Evolutionary conservation across 2,329 filamentous ascomycete species (phyloP), one percentile per base, ranked within the genome.

Genomic region (Colletotrichum falcatum): DNA sequence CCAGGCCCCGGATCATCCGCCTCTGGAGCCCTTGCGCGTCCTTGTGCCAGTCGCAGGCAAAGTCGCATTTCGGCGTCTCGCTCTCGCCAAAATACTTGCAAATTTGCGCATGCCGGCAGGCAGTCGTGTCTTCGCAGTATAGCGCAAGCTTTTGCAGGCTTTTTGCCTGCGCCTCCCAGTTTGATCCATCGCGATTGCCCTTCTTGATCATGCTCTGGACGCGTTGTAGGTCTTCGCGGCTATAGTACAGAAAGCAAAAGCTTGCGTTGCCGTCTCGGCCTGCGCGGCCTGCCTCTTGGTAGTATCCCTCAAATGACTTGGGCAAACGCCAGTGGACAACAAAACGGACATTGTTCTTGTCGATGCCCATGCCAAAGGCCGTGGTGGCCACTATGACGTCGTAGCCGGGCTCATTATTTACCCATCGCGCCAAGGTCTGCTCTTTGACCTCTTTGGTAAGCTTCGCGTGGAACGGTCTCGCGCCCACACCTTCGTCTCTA

Each of bases 311-410:
- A 78, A 98, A 97, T 3, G 92, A 96, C 78, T 97, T 97, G 12
- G 95, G 94, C 12, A 97, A 87, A 70, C 94, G 92, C 94, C 95
- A 98, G 81, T 98, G 95, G 1, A 96, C 90, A 1, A 98, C 95
- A 76, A 98, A 98, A 3, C 95, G 92, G 14, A 98, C 95, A 75
- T 97, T 92, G 62, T 96, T 90, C 80, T 98, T 98, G 80, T 98
- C 95, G 73, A 98, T 98, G 33, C 95, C 95, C 95, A 98, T 98
- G 2, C 95, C 95, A 76, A 98, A 98, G 0, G 95, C 95, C 1
- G 94, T 98, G 0, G 95, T 98, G 1, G 95, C 95, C 35, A 98
- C 94, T 71, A 98, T 95, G 59, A 98, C 90, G 78, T 96, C 94
- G 81, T 96, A 97, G 1, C 92, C 92, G 33, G 88, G 85, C 64